Percentiles rank a stretch among this genome's conserved stretches.
Evolutionary conservation across 306 rosid species (phyloP).

Genomic region (Arachis stenosperma): DNA sequence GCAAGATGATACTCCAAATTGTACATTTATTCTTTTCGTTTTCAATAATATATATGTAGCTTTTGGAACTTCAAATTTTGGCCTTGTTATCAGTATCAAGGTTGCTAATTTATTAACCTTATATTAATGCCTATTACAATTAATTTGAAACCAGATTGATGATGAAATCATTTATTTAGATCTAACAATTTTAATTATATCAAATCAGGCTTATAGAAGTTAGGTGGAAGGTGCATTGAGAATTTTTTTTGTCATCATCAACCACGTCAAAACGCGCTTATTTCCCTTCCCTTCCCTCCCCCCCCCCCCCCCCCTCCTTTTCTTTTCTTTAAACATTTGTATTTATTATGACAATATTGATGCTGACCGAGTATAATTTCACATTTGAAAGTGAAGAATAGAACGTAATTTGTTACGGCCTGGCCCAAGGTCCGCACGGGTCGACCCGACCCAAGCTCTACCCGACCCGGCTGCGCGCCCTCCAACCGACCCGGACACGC

Average conservation of each 20-base stretch:
- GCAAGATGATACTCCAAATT: not conserved
- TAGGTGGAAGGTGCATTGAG: not conserved
- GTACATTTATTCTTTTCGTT: not conserved
- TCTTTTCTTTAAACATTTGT: not conserved
- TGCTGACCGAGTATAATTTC: not conserved
- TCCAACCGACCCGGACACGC: too few relatives aligned
- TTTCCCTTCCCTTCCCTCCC: too few relatives aligned
- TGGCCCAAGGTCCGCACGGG: too few relatives aligned
- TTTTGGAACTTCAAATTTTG: not conserved
- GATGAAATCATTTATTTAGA: not conserved
- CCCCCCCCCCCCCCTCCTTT: too few relatives aligned
- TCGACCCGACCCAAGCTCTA: too few relatives aligned
- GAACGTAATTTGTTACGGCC: too few relatives aligned
- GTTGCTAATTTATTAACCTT: not conserved
- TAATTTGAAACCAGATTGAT: conserved; percentile 1
- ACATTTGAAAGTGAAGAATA: not conserved
- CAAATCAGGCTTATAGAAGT: not conserved
- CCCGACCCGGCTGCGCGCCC: too few relatives aligned
- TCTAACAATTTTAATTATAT: not conserved
- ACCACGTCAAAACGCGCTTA: not conserved
- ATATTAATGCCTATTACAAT: not conserved
- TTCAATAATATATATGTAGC: not conserved
- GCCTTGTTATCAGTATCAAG: not conserved
- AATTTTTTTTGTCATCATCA: not conserved
- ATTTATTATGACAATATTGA: not conserved